Evolutionary conservation across 495 filamentous ascomycete species (phyloP).

Genomic region (Acidiella bohemica): DNA sequence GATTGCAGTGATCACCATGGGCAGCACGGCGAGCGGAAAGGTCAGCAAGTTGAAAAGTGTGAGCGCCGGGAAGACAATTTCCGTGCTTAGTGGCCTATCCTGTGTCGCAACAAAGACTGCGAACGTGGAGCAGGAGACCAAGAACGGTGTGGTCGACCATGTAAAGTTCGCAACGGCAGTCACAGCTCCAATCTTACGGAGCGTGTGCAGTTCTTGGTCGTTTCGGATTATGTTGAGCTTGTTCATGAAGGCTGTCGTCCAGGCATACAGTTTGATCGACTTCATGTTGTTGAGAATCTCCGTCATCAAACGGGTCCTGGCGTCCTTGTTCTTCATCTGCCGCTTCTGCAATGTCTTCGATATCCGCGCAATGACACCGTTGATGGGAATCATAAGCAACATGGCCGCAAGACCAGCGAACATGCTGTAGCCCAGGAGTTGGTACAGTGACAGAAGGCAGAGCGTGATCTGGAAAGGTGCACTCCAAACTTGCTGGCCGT

Average conservation of each 20-base stretch:
- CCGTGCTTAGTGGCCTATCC: constrained; percentile 69
- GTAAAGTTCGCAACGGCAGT: constrained; percentile 94
- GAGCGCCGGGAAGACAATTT: constrained; percentile 90
- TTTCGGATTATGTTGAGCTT: constrained; percentile 92
- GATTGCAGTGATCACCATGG: constrained; percentile 94
- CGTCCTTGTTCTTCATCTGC: constrained; percentile 99
- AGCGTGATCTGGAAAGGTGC: constrained; percentile 92
- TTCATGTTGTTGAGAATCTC: constrained; percentile 99
- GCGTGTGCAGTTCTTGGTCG: constrained; percentile 85
- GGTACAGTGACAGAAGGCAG: constrained; percentile 91
- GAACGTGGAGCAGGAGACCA: constrained; percentile 95
- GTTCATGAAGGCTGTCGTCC: constrained; percentile 93
- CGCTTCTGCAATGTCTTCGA: constrained; percentile 91
- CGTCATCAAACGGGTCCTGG: constrained; percentile 82
- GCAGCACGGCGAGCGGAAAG: constrained; percentile 86
- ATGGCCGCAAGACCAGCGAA: constrained; percentile 92
- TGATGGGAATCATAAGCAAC: constrained; percentile 94
- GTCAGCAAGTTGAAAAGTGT: constrained; percentile 87
- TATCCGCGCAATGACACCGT: constrained; percentile 78
- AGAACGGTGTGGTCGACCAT: constrained; percentile 98
- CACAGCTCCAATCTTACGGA: constrained; percentile 87
- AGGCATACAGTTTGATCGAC: constrained; percentile 97
- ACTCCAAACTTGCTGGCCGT: constrained; percentile 86
- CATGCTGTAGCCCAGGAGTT: constrained; percentile 86
- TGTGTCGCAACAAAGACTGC: constrained; percentile 80